These are phyloP conservation scores for Aspergillus sp. DNA, from an alignment of 2,329 filamentous ascomycete species.

Conservation along the genomic window DNA sequence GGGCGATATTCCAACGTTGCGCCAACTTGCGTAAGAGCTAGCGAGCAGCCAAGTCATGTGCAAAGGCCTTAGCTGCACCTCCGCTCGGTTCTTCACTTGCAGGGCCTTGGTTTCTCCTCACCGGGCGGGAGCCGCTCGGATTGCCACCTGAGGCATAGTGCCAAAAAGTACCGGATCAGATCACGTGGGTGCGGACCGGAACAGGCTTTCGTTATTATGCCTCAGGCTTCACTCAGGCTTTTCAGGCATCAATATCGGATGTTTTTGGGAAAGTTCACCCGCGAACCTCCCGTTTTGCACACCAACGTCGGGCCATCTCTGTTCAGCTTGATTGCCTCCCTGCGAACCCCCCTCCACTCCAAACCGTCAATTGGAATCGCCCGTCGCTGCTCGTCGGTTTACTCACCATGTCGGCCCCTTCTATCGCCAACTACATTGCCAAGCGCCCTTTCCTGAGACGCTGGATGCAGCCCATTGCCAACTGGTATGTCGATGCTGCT, in stretches of 20 bases:
- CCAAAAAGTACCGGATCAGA: conserved; percentile 11
- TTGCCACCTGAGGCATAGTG: conserved; percentile 25
- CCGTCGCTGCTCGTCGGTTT: conserved; percentile 19
- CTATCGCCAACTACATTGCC: conserved; percentile 72
- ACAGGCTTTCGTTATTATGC: neutral
- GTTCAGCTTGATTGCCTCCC: conserved; percentile 32
- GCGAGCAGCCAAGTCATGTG: conserved; percentile 22
- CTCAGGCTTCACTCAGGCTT: conserved; percentile 8
- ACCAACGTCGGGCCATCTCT: conserved; percentile 39
- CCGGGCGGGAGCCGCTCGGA: neutral
- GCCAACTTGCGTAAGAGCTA: neutral
- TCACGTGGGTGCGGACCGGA: neutral
- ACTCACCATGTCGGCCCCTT: conserved; percentile 67
- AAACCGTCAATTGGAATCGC: conserved; percentile 31
- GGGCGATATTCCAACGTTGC: conserved; percentile 10
- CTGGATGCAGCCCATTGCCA: conserved; percentile 76
- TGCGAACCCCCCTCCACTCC: conserved; percentile 27
- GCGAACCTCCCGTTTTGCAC: conserved; percentile 40
- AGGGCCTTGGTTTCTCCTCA: conserved; percentile 1
- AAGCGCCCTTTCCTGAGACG: conserved; percentile 83
- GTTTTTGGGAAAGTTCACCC: conserved; percentile 31
- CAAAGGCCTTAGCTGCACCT: conserved; percentile 17
- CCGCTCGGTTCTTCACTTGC: neutral
- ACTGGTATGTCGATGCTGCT: conserved; percentile 85
- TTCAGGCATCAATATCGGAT: conserved; percentile 17